Evolutionary conservation across 768 basidiomycete species (phyloP).

Genomic region (Lyophyllum semitale): DNA sequence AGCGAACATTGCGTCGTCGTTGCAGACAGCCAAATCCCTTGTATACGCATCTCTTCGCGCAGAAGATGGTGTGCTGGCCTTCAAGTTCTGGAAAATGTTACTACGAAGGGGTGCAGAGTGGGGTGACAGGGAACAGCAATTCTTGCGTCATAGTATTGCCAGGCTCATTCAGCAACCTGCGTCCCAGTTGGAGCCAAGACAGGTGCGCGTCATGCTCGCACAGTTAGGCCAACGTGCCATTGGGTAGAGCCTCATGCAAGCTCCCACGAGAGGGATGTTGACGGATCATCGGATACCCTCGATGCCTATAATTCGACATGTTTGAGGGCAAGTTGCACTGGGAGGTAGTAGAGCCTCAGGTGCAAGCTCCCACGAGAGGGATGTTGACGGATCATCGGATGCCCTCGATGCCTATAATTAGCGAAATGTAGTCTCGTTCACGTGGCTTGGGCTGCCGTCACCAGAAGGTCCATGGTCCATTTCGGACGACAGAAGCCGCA

Average conservation of each 20-base stretch:
- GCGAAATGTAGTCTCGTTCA: conserved; percentile 19
- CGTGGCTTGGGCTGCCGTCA: conserved; percentile 26
- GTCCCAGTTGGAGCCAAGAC: conserved; percentile 14
- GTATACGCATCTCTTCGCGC: conserved; percentile 50
- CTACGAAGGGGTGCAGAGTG: conserved; percentile 46
- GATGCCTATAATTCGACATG: conserved; percentile 11
- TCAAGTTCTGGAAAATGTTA: conserved; percentile 58
- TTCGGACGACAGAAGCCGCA: conserved; percentile 35
- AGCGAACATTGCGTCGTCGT: conserved; percentile 37
- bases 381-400: background rate
- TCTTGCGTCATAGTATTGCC: conserved; percentile 44
- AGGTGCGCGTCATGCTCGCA: conserved; percentile 28
- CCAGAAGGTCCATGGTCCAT: conserved; percentile 20
- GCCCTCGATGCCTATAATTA: conserved; percentile 13
- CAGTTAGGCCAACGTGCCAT: conserved; percentile 29
- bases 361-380: conserved; percentile 2
- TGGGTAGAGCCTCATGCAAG: background rate
- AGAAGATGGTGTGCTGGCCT: conserved; percentile 53
- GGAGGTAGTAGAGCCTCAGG: too few species aligned
- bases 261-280: conserved; percentile 6
- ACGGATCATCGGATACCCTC: conserved; percentile 5
- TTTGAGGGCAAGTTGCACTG: too few species aligned
- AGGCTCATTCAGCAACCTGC: conserved; percentile 26
- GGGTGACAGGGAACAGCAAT: conserved; percentile 46
- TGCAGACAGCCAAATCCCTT: conserved; percentile 53